Conservation (phyloP, 108 stramenopile species). For the Discostella stelligeroides region DNA sequence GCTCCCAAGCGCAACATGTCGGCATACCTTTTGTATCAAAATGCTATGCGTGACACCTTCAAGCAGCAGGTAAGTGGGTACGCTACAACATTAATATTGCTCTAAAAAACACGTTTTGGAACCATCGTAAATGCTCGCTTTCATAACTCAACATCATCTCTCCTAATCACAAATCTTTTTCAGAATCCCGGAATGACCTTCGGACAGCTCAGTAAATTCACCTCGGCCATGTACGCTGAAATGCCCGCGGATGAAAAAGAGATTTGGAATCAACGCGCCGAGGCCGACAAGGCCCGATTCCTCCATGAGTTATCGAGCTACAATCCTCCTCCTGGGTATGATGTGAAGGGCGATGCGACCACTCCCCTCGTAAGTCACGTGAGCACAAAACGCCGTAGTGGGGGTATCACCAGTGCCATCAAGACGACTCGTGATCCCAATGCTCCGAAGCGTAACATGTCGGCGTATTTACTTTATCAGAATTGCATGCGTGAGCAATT, state of each 20-base stretch:
- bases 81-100: too few relatives aligned
- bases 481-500: constrained; percentile 90
- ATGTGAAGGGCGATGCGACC: constrained; percentile 84
- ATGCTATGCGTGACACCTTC: constrained; percentile 85
- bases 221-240: constrained; percentile 84
- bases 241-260: constrained; percentile 79
- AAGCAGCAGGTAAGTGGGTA: constrained; percentile 49
- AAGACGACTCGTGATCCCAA: constrained; percentile 75
- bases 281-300: constrained; percentile 85
- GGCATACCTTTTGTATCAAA: constrained; percentile 80
- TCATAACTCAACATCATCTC: too few relatives aligned
- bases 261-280: constrained; percentile 75
- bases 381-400: constrained; percentile 20
- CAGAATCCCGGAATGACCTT: constrained; percentile 83
- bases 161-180: not conserved
- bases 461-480: constrained; percentile 86
- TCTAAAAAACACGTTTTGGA: too few relatives aligned
- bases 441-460: constrained; percentile 92
- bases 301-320: constrained; percentile 75
- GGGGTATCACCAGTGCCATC: constrained; percentile 38
- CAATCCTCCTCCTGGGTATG: constrained; percentile 79
- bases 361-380: constrained; percentile 41
- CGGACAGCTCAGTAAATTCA: constrained; percentile 85
- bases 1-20: constrained; percentile 91
- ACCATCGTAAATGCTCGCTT: too few relatives aligned